phyloP scores from a whole-genome alignment of 805 yeast species.

The Candida xyloterini region DNA sequence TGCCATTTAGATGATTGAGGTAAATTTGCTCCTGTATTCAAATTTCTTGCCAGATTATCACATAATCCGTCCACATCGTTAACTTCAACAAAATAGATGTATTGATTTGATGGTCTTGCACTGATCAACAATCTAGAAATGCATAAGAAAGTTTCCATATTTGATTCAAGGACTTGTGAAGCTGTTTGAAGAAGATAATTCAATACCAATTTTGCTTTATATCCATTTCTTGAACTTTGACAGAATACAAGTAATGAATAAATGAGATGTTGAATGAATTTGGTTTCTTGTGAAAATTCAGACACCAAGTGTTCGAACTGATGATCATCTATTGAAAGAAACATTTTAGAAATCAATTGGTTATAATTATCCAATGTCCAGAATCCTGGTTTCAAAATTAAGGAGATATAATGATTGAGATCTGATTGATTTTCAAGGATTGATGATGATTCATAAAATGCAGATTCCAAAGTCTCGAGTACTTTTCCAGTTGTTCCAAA shows the following conservation, averaged over 20 bases:
- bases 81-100: constrained; percentile 50
- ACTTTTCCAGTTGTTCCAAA: constrained; percentile 33
- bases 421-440: constrained; percentile 17
- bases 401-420: constrained; percentile 14
- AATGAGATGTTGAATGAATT: constrained; percentile 10
- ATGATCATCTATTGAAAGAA: constrained; percentile 3
- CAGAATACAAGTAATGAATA: constrained; percentile 15
- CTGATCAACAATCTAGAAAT: constrained; percentile 52
- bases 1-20: constrained; percentile 44
- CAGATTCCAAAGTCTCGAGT: constrained; percentile 18
- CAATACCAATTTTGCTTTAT: constrained; percentile 13
- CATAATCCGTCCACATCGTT: constrained; percentile 65
- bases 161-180: constrained; percentile 7
- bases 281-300: constrained; percentile 1
- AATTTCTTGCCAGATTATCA: constrained; percentile 53
- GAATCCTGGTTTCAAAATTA: constrained; percentile 19
- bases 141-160: constrained; percentile 37
- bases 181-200: constrained; percentile 13
- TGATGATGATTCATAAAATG: constrained; percentile 16
- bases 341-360: neutral
- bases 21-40: constrained; percentile 25
- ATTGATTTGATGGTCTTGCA: constrained; percentile 41
- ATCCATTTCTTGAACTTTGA: constrained; percentile 13
- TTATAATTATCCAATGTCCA: neutral
- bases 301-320: constrained; percentile 5